Base-by-base conservation (phyloP, 2,329 filamentous ascomycete species). In the Helminthosporium solani region DNA sequence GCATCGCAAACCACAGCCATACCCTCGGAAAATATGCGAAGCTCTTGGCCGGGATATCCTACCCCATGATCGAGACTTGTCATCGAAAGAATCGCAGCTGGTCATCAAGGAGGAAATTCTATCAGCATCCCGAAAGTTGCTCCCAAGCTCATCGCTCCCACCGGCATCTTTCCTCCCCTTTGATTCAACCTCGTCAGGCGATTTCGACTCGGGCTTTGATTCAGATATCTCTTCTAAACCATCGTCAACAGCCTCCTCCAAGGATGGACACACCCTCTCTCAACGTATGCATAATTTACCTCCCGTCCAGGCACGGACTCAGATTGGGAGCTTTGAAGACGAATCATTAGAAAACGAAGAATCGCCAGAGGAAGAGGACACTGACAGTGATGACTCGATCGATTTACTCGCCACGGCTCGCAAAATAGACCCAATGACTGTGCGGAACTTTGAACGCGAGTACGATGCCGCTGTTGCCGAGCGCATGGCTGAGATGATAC, bases 71-170 rank as follows among this genome's bases (percentile, higher is more conserved):
- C 16, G 47, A 23, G 33, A 41, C 20, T 43, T 49, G 23, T 41
- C 47, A 3, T 12, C 44, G 9, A 50, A 47, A 12, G 42, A 47
- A 28, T 21, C 49, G 3, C 55, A 52, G 31, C 47, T 48, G 2
- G 42, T 61, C 1, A 74, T 96, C 84, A 46, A 80, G 68, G 18
- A 95, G 73, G 18, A 91, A 76, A 61, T 85, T 75, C 33, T 86
- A 72, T 54, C 89, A 75, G 46, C 87, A 73, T 51, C 92, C 79
- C 46, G 86, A 76, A 40, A 92, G 73, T 40, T 92, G 77, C 38
- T 77, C 6, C 71, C 72, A 0, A 73, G 66, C 11, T 76, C 75
- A 0, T 44, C 55, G 7, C 65, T 78, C 1, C 75, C 75, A 2
- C 72, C 73, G 1, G 70, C 75, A 0, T 72, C 73, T 0, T 75